These are phyloP conservation scores for Fusarium algeriense DNA, from an alignment of 2,329 filamentous ascomycete genomes.

Conservation along the genomic window DNA sequence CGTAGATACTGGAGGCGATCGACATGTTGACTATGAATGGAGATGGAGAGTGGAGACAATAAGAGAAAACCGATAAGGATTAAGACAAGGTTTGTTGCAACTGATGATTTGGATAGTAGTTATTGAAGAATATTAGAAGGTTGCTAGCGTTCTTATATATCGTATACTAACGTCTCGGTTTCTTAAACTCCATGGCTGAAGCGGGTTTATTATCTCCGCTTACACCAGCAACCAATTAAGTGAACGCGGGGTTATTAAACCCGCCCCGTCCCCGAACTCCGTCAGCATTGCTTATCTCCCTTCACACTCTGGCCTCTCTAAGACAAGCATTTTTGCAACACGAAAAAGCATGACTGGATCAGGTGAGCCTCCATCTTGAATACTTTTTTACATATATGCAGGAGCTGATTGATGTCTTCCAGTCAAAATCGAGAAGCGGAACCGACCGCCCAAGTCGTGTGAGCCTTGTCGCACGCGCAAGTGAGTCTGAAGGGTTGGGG, in stretches of 20 bases:
- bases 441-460: conserved; percentile 52
- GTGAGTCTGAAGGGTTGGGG: conserved; percentile 25
- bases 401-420: not conserved
- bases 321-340: not conserved
- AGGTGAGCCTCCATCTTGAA: conserved; percentile 8
- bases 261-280: conserved; percentile 20
- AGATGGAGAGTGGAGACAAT: fast-evolving
- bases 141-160: not conserved
- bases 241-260: conserved; percentile 29
- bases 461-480: conserved; percentile 52
- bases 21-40: conserved; percentile 12
- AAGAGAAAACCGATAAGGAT: no score
- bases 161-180: not conserved
- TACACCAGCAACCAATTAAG: not conserved
- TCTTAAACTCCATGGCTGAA: no score
- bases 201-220: conserved; percentile 35
- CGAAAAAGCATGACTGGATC: not conserved
- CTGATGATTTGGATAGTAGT: not conserved
- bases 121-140: fast-evolving
- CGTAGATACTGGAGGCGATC: conserved; percentile 26
- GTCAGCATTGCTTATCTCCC: conserved; percentile 20
- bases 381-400: no score
- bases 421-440: conserved; percentile 50
- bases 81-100: fast-evolving
- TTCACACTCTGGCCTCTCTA: not conserved